Conservation (phyloP, 129 eudicot genomes). For the Apium graveolens region DNA sequence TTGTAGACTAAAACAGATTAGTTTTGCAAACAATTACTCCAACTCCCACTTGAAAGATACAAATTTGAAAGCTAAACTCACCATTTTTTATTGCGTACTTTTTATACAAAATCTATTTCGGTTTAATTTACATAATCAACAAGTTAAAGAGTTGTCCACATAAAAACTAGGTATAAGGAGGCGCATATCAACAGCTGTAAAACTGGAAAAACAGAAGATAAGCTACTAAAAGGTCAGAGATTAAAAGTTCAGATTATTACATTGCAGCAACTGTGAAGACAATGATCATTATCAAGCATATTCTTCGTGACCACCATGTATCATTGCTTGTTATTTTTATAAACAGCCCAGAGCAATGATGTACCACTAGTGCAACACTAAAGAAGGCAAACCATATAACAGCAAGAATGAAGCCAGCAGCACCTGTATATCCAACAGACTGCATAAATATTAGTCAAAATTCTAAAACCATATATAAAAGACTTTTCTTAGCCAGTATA, state of each 20-base stretch:
- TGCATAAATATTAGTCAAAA: constrained; percentile 29
- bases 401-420: constrained; percentile 63
- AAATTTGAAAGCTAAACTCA: background rate
- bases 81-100: background rate
- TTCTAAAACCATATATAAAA: background rate
- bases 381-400: constrained; percentile 67
- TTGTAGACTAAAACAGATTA: background rate
- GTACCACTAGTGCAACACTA: constrained; percentile 65
- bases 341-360: constrained; percentile 74
- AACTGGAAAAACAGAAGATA: background rate
- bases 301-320: constrained; percentile 39
- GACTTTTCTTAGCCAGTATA: background rate
- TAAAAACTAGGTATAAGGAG: background rate
- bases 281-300: constrained; percentile 57
- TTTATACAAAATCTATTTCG: background rate
- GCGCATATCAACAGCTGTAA: background rate
- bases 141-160: background rate
- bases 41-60: background rate
- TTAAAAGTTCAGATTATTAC: constrained; percentile 41
- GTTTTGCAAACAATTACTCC: background rate
- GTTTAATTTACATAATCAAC: background rate
- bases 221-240: background rate
- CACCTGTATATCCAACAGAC: constrained; percentile 95
- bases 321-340: constrained; percentile 52
- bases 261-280: constrained; percentile 68